A percentile compares a stretch with the other conserved stretches of the same genome.
phyloP scores from a whole-genome alignment of 2,329 filamentous ascomycete species.

The Colletotrichum aenigma region DNA sequence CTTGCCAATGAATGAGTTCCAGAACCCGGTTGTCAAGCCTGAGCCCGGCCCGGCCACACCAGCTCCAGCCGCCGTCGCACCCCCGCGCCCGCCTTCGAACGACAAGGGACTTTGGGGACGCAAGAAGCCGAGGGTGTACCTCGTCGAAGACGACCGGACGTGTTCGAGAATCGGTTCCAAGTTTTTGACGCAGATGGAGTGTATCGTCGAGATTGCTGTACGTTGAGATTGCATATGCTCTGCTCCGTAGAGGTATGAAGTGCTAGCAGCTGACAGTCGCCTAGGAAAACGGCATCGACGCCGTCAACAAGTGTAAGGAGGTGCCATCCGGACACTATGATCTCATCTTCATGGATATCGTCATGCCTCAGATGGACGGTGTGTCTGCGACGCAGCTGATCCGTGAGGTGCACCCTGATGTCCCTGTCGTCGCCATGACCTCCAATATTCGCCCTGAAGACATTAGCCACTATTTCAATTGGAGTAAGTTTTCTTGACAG shows the following conservation, averaged over 20 bases:
- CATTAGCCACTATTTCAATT: slow-evolving; percentile 91
- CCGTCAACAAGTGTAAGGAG: slow-evolving; percentile 79
- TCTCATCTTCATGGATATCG: slow-evolving; percentile 88
- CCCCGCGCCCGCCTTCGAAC: slow-evolving; percentile 31
- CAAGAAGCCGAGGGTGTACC: slow-evolving; percentile 77
- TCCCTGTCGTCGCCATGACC: slow-evolving; percentile 97
- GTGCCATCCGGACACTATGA: slow-evolving; percentile 58
- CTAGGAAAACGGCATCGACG: slow-evolving; percentile 79
- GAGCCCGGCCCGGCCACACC: slow-evolving; percentile 19
- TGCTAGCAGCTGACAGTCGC: neutral
- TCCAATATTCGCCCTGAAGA: slow-evolving; percentile 97
- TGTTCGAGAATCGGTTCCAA: slow-evolving; percentile 72
- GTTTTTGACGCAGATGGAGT: slow-evolving; percentile 69
- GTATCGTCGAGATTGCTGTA: slow-evolving; percentile 71
- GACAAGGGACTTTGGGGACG: slow-evolving; percentile 59
- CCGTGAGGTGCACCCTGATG: slow-evolving; percentile 79
- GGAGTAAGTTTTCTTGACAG: slow-evolving; percentile 11
- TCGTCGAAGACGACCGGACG: slow-evolving; percentile 83
- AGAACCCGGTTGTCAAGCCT: slow-evolving; percentile 24
- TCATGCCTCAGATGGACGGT: slow-evolving; percentile 96
- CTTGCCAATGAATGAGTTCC: slow-evolving; percentile 55
- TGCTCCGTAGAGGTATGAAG: neutral
- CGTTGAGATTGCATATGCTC: slow-evolving; percentile 32
- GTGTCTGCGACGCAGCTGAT: slow-evolving; percentile 95
- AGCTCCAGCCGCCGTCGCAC: slow-evolving; percentile 18